Percentiles rank a stretch among this genome's conserved stretches.
Evolutionary conservation across 2,329 filamentous ascomycete genomes (phyloP).

Genomic region (Xylariales sp.): DNA sequence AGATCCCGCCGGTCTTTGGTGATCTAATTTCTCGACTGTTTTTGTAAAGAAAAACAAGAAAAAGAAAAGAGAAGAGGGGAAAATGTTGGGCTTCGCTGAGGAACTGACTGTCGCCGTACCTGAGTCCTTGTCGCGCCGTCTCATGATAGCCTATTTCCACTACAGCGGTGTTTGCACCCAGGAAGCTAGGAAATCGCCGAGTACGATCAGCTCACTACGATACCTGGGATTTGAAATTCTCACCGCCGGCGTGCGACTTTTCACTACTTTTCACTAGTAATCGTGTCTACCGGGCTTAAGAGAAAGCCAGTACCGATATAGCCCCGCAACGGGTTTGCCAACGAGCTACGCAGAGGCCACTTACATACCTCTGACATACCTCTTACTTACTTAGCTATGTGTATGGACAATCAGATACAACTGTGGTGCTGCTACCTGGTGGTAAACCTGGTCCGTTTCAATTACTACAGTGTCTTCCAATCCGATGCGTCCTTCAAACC

Average conservation of each 20-base stretch:
- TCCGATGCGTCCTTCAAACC: no score
- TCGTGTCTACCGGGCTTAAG: background rate
- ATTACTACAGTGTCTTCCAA: no score
- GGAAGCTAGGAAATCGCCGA: background rate
- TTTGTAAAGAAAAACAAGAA: no score
- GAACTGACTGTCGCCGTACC: background rate
- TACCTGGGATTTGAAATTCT: conserved; percentile 14
- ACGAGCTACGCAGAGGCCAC: no score
- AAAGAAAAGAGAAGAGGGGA: no score
- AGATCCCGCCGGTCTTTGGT: conserved; percentile 28
- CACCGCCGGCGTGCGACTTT: background rate
- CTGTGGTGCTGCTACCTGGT: no score
- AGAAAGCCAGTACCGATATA: background rate
- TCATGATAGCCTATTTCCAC: conserved; percentile 11
- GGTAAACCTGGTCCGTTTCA: no score
- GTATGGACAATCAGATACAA: no score
- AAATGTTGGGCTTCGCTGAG: background rate
- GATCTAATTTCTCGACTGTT: conserved; percentile 19
- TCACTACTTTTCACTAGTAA: background rate
- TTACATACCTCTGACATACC: no score
- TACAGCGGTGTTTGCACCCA: conserved; percentile 17
- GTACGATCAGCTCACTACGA: conserved; percentile 15
- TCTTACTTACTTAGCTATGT: no score
- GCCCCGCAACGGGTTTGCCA: background rate
- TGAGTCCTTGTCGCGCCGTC: conserved; percentile 9